phyloP scores from a whole-genome alignment of 768 basidiomycete species.

The Suillus tomentosus region DNA sequence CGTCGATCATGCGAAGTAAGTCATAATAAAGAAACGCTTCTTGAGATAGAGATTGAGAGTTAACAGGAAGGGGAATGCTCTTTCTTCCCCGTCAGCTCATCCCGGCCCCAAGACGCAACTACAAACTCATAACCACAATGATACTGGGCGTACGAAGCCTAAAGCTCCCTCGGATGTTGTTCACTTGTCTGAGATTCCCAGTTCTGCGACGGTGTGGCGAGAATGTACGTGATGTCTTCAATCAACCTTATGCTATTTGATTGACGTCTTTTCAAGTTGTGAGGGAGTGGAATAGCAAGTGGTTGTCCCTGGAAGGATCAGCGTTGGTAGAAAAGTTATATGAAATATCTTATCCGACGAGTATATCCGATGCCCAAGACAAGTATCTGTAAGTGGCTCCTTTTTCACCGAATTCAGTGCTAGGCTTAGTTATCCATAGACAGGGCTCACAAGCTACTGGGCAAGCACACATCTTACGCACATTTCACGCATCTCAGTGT shows the following conservation, averaged over 20 bases:
- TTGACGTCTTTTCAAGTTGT: slow-evolving; percentile 8
- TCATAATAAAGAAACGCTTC: slow-evolving; percentile 3
- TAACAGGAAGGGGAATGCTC: neutral
- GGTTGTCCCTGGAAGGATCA: slow-evolving; percentile 5
- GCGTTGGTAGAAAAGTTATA: slow-evolving; percentile 57
- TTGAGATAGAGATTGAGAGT: neutral
- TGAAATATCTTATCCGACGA: slow-evolving; percentile 43
- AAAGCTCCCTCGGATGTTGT: slow-evolving; percentile 33
- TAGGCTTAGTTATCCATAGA: slow-evolving; percentile 14
- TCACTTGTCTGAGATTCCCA: slow-evolving; percentile 50
- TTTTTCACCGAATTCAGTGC: slow-evolving; percentile 13
- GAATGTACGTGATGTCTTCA: slow-evolving; percentile 43
- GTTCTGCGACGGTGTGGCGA: slow-evolving; percentile 50
- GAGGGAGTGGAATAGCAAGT: slow-evolving; percentile 8
- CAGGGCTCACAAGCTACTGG: slow-evolving; percentile 38
- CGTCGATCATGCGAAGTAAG: slow-evolving; percentile 58
- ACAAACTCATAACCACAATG: neutral
- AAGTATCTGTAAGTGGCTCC: slow-evolving; percentile 44
- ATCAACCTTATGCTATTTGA: slow-evolving; percentile 20
- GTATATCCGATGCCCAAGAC: slow-evolving; percentile 42
- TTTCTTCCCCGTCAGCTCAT: neutral
- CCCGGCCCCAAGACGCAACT: neutral
- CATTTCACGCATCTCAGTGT: slow-evolving; percentile 65
- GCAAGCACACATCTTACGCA: slow-evolving; percentile 50
- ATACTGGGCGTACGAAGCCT: neutral